Evolutionary conservation across 108 stramenopile species (phyloP).

Genomic region (Cyclotella distinguenda): DNA sequence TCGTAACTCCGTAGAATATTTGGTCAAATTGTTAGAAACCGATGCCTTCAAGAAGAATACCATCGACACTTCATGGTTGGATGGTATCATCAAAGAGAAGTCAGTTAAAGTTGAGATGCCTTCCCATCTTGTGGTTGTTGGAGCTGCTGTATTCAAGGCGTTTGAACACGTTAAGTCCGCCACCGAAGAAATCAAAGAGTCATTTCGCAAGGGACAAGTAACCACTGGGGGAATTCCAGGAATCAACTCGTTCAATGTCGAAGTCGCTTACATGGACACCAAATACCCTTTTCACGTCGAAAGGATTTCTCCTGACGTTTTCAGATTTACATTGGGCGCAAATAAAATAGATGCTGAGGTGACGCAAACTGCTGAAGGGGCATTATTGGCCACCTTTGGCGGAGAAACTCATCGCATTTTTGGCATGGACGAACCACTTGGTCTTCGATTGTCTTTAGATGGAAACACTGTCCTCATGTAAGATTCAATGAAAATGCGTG

Average conservation of each 20-base stretch:
- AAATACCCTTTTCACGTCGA: constrained; percentile 93
- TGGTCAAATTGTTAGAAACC: constrained; percentile 95
- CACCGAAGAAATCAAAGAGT: constrained; percentile 68
- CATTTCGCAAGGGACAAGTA: constrained; percentile 92
- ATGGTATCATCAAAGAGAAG: constrained; percentile 94
- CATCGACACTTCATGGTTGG: constrained; percentile 96
- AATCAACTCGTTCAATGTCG: constrained; percentile 89
- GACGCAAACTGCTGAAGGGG: constrained; percentile 89
- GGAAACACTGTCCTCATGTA: constrained; percentile 85
- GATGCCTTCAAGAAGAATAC: constrained; percentile 95
- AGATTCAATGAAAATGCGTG: constrained; percentile 22
- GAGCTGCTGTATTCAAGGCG: constrained; percentile 90
- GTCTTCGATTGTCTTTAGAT: constrained; percentile 86
- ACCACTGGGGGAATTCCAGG: constrained; percentile 74
- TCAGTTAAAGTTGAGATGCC: constrained; percentile 70
- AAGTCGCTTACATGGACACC: constrained; percentile 89
- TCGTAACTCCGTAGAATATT: constrained; percentile 97
- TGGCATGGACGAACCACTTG: constrained; percentile 96
- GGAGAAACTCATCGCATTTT: constrained; percentile 90
- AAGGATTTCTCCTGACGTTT: constrained; percentile 75
- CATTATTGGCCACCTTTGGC: constrained; percentile 89
- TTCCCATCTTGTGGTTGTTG: constrained; percentile 80
- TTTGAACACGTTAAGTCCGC: constrained; percentile 80
- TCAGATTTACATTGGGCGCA: constrained; percentile 73
- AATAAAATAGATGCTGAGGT: constrained; percentile 70